Evolutionary conservation across 345 rosid genomes (phyloP), one percentile per base, ranked within the genome.

Genomic region (Linum usitatissimum): DNA sequence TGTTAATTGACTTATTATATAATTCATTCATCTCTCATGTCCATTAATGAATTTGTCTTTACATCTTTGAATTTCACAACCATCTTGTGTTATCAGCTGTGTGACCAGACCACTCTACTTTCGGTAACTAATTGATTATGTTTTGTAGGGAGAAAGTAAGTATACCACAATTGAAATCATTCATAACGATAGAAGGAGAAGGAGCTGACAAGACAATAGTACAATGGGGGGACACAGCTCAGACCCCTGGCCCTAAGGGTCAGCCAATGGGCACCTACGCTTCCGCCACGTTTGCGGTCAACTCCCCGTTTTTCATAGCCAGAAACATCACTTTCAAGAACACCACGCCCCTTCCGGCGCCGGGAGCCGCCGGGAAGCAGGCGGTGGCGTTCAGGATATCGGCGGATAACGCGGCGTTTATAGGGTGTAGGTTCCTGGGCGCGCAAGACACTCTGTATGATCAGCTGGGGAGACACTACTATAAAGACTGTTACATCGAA

Each of bases 221-320:
- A 58, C 81, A 93, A 75, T 90, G 97, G 97, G 96, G 96, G 61
- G 99, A 93, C 81, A 93, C 90, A 0, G 99, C 99, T 62, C 84
- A 89, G 69, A 90, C 85, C 17, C 88, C 74, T 1, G 99, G 90
- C 6, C 60, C 86, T 3, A 80, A 12, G 64, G 96, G 99, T 12
- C 77, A 67, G 14, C 97, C 86, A 3, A 51, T 87, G 72, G 99
- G 99, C 7, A 90, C 96, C 2, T 86, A 60, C 70, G 62, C 30
- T 57, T 93, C 99, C n/a, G 99, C 99, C 49, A 87, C 99, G 30
- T 93, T 93, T 64, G 90, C 90, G 5, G 96, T 93, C 12, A 90
- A 90, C 60, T 77, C 99, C 6, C 88, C 85, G 49, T 93, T 78
- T 75, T 93, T 93, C 61, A 81, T 93, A 0, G 99, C 97, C 78